phyloP scores from a whole-genome alignment of 2,329 filamentous ascomycete species.

The Pseudogymnoascus sp. region DNA sequence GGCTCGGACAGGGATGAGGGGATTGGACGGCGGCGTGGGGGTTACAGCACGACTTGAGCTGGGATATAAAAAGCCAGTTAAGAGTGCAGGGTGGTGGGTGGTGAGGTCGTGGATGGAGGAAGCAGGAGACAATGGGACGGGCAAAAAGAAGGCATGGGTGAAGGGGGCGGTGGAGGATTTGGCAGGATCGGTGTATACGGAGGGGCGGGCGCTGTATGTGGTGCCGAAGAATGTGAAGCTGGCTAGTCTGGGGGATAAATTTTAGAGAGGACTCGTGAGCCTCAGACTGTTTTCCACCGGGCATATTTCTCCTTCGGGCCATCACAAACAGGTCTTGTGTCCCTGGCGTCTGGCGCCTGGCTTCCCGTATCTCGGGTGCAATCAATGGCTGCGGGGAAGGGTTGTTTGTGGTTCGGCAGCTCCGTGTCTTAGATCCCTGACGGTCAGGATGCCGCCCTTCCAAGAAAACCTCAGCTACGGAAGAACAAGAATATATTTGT shows the following conservation, averaged over 20 bases:
- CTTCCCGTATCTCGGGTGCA: neutral
- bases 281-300: neutral
- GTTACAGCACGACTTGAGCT: slow-evolving; percentile 51
- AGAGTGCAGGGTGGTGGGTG: slow-evolving; percentile 55
- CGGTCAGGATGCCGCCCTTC: neutral
- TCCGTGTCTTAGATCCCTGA: neutral
- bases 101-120: slow-evolving; percentile 41
- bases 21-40: slow-evolving; percentile 40
- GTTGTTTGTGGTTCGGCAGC: neutral
- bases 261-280: slow-evolving; percentile 1
- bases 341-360: neutral
- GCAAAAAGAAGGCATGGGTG: slow-evolving; percentile 45
- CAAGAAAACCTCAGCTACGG: neutral
- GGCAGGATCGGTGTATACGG: slow-evolving; percentile 48
- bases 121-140: slow-evolving; percentile 25
- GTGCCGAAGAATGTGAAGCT: slow-evolving; percentile 39
- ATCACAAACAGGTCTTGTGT: neutral
- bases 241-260: neutral
- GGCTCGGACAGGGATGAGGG: slow-evolving; percentile 49
- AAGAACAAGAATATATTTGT: neutral
- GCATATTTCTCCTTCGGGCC: neutral
- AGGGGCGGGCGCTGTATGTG: slow-evolving; percentile 50
- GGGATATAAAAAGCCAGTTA: slow-evolving; percentile 53
- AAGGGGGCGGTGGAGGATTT: slow-evolving; percentile 44
- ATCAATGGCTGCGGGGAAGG: neutral